Evolutionary conservation across 192 early-diverging fungal species (phyloP).

Genomic region (Coemansia sp.): DNA sequence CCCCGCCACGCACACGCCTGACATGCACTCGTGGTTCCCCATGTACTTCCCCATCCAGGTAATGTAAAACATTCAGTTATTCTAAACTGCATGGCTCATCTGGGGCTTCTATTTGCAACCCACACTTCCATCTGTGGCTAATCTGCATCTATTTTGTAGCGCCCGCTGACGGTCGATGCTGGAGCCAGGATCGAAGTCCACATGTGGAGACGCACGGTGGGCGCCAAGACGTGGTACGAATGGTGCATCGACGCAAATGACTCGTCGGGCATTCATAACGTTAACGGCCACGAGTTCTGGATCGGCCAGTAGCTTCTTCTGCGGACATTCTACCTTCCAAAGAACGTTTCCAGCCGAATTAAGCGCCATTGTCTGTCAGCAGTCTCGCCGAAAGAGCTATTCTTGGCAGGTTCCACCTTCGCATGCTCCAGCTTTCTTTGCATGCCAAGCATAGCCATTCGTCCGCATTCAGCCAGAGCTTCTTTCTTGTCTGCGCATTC

Average conservation of each 20-base stretch:
- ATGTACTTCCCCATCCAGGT: slow-evolving; percentile 90
- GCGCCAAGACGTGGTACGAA: slow-evolving; percentile 95
- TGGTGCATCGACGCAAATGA: slow-evolving; percentile 64
- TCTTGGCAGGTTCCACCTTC: background rate
- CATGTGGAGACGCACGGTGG: slow-evolving; percentile 83
- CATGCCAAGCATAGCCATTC: background rate
- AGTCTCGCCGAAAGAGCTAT: no score
- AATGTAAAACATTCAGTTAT: background rate
- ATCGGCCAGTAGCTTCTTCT: slow-evolving; percentile 31
- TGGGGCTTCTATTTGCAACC: no score
- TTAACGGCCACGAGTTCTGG: slow-evolving; percentile 32
- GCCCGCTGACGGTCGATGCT: slow-evolving; percentile 67
- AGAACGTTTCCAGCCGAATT: background rate
- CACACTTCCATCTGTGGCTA: background rate
- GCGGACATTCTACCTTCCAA: background rate
- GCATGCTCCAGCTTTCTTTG: background rate
- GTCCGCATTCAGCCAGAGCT: background rate
- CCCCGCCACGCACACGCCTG: slow-evolving; percentile 82
- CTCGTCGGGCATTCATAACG: slow-evolving; percentile 40
- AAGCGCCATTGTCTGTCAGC: no score
- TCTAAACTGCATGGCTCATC: background rate
- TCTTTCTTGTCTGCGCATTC: background rate
- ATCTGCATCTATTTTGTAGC: slow-evolving; percentile 24
- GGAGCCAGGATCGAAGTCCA: slow-evolving; percentile 64
- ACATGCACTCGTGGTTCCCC: slow-evolving; percentile 99